Conservation (phyloP, 2,329 filamentous ascomycete genomes). For the Lachnellula occidentalis region DNA sequence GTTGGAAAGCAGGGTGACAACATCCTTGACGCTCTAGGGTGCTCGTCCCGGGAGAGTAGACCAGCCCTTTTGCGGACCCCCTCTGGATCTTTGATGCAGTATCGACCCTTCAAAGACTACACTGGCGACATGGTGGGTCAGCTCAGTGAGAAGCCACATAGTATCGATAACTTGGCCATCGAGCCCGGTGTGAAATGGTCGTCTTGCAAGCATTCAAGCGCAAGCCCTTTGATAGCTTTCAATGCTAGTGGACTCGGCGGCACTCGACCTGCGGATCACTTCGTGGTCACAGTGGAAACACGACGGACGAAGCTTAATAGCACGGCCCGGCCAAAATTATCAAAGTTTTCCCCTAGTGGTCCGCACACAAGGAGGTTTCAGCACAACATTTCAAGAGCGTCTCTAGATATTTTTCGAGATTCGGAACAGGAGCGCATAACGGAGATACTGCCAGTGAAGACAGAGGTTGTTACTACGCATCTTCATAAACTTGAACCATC, state of each 20-base stretch:
- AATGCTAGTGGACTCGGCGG: conserved; percentile 56
- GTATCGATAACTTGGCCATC: conserved; percentile 8
- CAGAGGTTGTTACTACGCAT: conserved; percentile 15
- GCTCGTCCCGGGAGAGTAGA: conserved; percentile 1
- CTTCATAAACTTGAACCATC: conserved; percentile 15
- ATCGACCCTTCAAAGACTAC: conserved; percentile 45
- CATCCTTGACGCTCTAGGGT: conserved; percentile 14
- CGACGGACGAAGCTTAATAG: conserved; percentile 17
- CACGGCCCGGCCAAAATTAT: conserved; percentile 2
- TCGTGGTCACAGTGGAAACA: conserved; percentile 46
- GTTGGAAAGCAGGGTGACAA: conserved; percentile 31
- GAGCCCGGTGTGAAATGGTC: conserved; percentile 35
- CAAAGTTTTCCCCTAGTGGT: conserved; percentile 12
- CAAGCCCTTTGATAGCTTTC: conserved; percentile 32
- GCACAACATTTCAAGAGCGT: conserved; percentile 17
- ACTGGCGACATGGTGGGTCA: conserved; percentile 18
- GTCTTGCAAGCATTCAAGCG: conserved; percentile 8
- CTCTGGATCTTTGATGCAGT: conserved; percentile 43
- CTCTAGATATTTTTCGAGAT: conserved; percentile 13
- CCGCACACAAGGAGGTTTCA: conserved; percentile 8
- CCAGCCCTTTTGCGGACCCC: conserved; percentile 10
- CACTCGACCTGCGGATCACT: conserved; percentile 59
- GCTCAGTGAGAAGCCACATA: conserved; percentile 15
- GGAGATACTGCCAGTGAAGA: conserved; percentile 11
- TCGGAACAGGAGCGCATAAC: not conserved